Percentiles rank a stretch among this genome's conserved stretches.
Conservation (phyloP, 441 rosid genomes). For the Pelargonium hybrid region DNA sequence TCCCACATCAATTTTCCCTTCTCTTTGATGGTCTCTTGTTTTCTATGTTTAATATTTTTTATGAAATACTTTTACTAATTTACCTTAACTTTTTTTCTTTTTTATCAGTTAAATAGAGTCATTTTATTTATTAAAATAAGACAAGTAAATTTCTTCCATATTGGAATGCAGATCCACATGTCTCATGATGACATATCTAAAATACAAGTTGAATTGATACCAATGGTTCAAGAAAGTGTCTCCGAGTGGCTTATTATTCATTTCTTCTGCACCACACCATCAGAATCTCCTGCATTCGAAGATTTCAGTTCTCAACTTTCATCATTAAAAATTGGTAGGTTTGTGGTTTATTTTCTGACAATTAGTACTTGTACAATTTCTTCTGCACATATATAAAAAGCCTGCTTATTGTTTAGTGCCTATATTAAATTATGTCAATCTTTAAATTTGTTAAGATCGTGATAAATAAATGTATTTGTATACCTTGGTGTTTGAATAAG, state of each 20-base stretch:
- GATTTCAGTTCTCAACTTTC: slow-evolving; percentile 94
- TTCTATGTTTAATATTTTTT: neutral
- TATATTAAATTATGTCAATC: neutral
- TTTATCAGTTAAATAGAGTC: neutral
- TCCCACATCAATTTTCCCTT: neutral
- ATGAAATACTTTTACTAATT: neutral
- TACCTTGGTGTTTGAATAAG: neutral
- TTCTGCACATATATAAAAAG: neutral
- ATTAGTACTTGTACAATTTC: neutral
- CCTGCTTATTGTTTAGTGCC: neutral
- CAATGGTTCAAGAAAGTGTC: slow-evolving; percentile 78
- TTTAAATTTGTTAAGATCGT: neutral
- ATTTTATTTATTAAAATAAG: neutral
- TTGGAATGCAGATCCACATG: slow-evolving; percentile 58
- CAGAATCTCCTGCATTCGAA: slow-evolving; percentile 63
- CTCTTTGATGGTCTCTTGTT: neutral
- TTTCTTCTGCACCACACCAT: slow-evolving; percentile 61
- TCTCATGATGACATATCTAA: slow-evolving; percentile 53
- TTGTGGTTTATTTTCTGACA: slow-evolving; percentile 7
- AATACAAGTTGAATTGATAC: slow-evolving; percentile 77
- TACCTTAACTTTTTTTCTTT: neutral
- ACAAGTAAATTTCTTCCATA: slow-evolving; percentile 7
- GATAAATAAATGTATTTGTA: neutral
- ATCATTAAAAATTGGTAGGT: slow-evolving; percentile 72
- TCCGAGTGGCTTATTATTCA: slow-evolving; percentile 81